Evolutionary conservation across 306 rosid species (phyloP), one percentile per base, ranked within the genome.

Genomic region (Prunus salicina): DNA sequence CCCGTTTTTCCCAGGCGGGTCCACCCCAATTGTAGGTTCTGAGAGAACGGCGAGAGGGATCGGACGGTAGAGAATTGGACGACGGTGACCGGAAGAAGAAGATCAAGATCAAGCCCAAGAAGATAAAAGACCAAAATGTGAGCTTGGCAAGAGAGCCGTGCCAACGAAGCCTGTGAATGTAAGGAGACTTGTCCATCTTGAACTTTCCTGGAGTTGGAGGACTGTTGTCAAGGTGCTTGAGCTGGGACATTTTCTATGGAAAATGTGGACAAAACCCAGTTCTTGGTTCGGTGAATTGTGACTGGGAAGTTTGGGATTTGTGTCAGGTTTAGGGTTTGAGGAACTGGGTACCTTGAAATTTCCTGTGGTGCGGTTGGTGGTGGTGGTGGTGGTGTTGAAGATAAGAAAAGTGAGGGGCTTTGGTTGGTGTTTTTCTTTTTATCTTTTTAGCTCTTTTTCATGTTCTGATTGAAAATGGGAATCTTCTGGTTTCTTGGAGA

Each of bases 121-220:
- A 92, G 25, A 89, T 81, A 1, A 92, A 64, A 76, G 92, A 88
- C 96, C 98, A 95, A 4, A 92, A 71, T 13, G 90, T 85, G 82
- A 95, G 90, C 91, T 95, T 95, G 25, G 92, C 85, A 24, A 89
- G 84, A 16, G 96, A 88, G 51, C 88, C 62, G 71, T 95, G 96
- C 96, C 95, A 92, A 52, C 97, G 87, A 28, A 76, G 77, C 27
- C 96, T 79, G 84, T 90, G 89, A 76, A 87, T 80, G 84, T 89
- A 90, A 0, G 97, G 82, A 6, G 93, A 83, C 63, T 93, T 93
- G 13, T 93, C 98, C 89, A 91, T 89, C 91, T 94, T 95, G 87
- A 92, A 86, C 86, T 95, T 95, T 11, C 97, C 98, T 5, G 98
- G 96, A 14, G 97, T 92, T 5, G 97, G 87, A 15, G 98, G 98